phyloP scores from a whole-genome alignment of 768 basidiomycete species.

The Gymnopilus dilepis region DNA sequence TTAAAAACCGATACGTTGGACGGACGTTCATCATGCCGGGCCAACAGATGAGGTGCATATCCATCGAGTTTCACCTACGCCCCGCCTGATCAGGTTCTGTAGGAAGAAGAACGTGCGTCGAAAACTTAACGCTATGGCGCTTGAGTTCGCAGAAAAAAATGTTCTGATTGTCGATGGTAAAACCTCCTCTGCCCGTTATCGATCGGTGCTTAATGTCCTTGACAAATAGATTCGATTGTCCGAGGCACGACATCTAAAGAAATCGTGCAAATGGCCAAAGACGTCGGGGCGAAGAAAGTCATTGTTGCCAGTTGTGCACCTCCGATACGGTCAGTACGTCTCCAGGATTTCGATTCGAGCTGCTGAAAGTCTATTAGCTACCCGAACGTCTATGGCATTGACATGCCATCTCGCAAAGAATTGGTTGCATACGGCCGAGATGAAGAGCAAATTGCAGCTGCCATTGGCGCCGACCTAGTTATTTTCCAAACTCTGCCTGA shows the following conservation, averaged over 20 bases:
- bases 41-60: slow-evolving; percentile 82
- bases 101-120: slow-evolving; percentile 93
- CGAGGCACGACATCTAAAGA: slow-evolving; percentile 98
- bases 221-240: slow-evolving; percentile 98
- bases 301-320: slow-evolving; percentile 97
- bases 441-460: slow-evolving; percentile 69
- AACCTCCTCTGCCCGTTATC: slow-evolving; percentile 19
- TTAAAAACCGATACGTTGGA: slow-evolving; percentile 98
- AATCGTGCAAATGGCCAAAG: slow-evolving; percentile 99
- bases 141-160: slow-evolving; percentile 91
- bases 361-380: slow-evolving; percentile 48
- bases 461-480: slow-evolving; percentile 94
- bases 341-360: neutral
- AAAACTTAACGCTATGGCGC: slow-evolving; percentile 98
- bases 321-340: slow-evolving; percentile 74
- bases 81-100: slow-evolving; percentile 3
- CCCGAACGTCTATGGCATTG: slow-evolving; percentile 98
- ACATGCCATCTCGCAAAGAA: slow-evolving; percentile 96
- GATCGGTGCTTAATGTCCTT: slow-evolving; percentile 31
- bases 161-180: slow-evolving; percentile 95
- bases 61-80: neutral
- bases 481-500: slow-evolving; percentile 95
- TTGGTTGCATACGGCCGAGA: slow-evolving; percentile 86
- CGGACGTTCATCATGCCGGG: slow-evolving; percentile 99
- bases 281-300: slow-evolving; percentile 96